Conservation (phyloP, 768 basidiomycete genomes). For the Rhizopogon salebrosus region DNA sequence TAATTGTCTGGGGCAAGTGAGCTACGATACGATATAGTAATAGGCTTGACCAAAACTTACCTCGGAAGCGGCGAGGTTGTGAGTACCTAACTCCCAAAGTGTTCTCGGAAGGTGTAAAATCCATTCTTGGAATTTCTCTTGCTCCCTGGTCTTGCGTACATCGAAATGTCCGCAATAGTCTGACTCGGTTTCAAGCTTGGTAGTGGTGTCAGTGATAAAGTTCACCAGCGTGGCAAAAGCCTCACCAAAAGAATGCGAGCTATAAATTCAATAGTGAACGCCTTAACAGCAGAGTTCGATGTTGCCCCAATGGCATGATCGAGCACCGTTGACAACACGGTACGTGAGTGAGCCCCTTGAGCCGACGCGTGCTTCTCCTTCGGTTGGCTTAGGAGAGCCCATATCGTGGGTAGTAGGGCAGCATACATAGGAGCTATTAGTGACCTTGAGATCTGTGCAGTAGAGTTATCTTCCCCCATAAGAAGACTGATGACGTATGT, state of each 20-base stretch:
- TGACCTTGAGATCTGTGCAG: constrained; percentile 41
- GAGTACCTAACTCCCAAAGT: constrained; percentile 78
- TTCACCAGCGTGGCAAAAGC: background rate
- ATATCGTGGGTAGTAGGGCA: constrained; percentile 71
- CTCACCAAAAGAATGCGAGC: constrained; percentile 65
- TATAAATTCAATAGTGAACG: constrained; percentile 69
- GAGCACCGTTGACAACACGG: constrained; percentile 48
- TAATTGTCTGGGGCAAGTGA: constrained; percentile 38
- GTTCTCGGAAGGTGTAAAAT: constrained; percentile 68
- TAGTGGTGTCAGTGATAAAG: constrained; percentile 3
- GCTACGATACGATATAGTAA: background rate
- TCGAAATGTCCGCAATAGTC: constrained; percentile 48
- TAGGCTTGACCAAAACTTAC: constrained; percentile 29
- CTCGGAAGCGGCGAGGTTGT: constrained; percentile 53
- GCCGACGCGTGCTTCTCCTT: constrained; percentile 12
- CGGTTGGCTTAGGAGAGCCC: constrained; percentile 61
- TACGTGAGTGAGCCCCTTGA: constrained; percentile 13
- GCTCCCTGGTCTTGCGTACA: constrained; percentile 22
- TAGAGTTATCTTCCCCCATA: constrained; percentile 39
- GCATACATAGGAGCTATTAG: constrained; percentile 56
- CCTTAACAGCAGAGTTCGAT: constrained; percentile 61
- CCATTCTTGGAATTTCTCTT: constrained; percentile 54
- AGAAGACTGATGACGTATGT: constrained; percentile 60
- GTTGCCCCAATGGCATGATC: constrained; percentile 59
- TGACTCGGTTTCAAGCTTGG: constrained; percentile 55